Evolutionary conservation across 331 rosid genomes (phyloP).

Genomic region (Pyracantha coccinea): DNA sequence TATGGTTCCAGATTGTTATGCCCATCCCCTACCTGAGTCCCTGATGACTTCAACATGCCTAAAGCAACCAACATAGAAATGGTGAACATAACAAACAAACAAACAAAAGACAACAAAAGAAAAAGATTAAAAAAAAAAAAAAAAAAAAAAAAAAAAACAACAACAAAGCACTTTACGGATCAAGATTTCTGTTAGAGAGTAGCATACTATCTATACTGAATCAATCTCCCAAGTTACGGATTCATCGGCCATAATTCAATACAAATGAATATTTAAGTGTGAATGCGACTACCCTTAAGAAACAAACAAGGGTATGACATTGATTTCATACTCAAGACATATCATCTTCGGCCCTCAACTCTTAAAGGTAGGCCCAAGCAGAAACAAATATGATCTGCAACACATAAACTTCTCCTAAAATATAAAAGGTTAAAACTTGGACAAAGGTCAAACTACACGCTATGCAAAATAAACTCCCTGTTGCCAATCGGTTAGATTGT

Average conservation of each 20-base stretch:
- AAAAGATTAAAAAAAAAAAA: too few species aligned
- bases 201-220: background rate
- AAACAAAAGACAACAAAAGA: too few species aligned
- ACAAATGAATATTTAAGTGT: slow-evolving; percentile 11
- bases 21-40: too few species aligned
- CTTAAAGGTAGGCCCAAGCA: slow-evolving; percentile 22
- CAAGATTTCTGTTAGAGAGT: background rate
- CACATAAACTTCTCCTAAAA: slow-evolving; percentile 38
- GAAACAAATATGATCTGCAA: slow-evolving; percentile 14
- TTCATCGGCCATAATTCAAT: slow-evolving; percentile 28
- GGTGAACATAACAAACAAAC: too few species aligned
- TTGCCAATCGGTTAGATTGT: slow-evolving; percentile 78
- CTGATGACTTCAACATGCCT: too few species aligned
- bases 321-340: slow-evolving; percentile 37
- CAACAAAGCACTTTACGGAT: too few species aligned
- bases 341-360: slow-evolving; percentile 29
- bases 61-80: too few species aligned
- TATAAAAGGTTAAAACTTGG: slow-evolving; percentile 26
- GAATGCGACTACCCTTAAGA: slow-evolving; percentile 24
- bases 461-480: slow-evolving; percentile 36
- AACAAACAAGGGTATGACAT: slow-evolving; percentile 25
- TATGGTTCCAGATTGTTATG: too few species aligned
- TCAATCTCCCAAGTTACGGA: slow-evolving; percentile 10
- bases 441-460: slow-evolving; percentile 47
- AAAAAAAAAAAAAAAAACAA: too few species aligned